Evolutionary conservation across 768 basidiomycete species (phyloP).

Genomic region (Rhodotorula graminis): DNA sequence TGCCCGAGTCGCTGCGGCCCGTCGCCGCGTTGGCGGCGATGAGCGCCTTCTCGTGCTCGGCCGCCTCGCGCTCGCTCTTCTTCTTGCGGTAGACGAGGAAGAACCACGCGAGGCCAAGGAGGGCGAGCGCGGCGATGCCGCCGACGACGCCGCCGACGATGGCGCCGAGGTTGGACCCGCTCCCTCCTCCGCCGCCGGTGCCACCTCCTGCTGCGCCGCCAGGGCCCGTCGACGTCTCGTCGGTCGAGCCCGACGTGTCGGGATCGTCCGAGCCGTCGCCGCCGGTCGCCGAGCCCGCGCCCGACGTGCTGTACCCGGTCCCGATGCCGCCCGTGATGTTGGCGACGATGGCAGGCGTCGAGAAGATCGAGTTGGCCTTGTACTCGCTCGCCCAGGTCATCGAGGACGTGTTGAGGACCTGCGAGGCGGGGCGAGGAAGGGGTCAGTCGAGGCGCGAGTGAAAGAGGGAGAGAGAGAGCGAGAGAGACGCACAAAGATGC

Average conservation of each 20-base stretch:
- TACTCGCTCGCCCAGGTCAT: constrained; percentile 16
- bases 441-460: background rate
- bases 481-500: constrained; percentile 23
- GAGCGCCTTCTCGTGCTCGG: constrained; percentile 6
- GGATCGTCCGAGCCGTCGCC: constrained; percentile 16
- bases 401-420: constrained; percentile 8
- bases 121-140: constrained; percentile 16
- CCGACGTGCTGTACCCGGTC: constrained; percentile 18
- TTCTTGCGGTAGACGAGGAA: constrained; percentile 12
- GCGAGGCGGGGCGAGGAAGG: background rate
- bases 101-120: constrained; percentile 18
- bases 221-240: background rate
- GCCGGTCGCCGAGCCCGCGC: constrained; percentile 29
- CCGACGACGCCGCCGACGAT: constrained; percentile 38
- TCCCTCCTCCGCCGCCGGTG: background rate
- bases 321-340: constrained; percentile 40
- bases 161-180: constrained; percentile 10
- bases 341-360: constrained; percentile 30
- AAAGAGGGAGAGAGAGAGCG: background rate
- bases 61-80: constrained; percentile 4
- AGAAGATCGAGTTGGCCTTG: constrained; percentile 7
- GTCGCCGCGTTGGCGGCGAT: background rate
- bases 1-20: constrained; percentile 21
- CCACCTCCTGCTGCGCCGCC: background rate
- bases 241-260: constrained; percentile 21